Evolutionary conservation across 768 basidiomycete species (phyloP).

Genomic region (Leccinum broughii): DNA sequence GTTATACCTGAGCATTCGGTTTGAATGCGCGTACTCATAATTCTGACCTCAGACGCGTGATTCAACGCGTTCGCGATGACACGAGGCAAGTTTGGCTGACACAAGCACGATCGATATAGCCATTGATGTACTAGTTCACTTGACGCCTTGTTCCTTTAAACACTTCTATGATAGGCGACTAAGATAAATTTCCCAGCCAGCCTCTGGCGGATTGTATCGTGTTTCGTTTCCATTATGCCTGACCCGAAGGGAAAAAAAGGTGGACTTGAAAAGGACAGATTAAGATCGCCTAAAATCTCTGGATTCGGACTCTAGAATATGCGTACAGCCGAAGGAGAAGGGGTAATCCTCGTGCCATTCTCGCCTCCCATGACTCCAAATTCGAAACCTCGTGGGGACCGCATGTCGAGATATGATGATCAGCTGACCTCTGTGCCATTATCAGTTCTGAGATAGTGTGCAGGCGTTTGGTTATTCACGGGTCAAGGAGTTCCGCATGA

Average conservation of each 20-base stretch:
- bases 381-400: constrained; percentile 26
- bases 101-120: neutral
- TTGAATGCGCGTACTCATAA: constrained; percentile 13
- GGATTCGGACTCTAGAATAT: neutral
- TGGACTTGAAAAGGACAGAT: constrained; percentile 20
- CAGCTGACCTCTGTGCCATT: constrained; percentile 16
- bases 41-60: constrained; percentile 28
- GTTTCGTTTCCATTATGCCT: constrained; percentile 1
- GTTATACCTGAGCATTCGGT: constrained; percentile 2
- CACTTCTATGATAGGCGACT: constrained; percentile 1
- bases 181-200: neutral
- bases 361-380: constrained; percentile 11
- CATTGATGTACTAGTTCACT: constrained; percentile 6
- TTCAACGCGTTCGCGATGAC: constrained; percentile 10
- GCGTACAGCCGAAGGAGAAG: constrained; percentile 6
- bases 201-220: neutral
- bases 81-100: constrained; percentile 1
- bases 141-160: neutral
- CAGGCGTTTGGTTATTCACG: neutral
- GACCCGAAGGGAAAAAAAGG: neutral
- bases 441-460: constrained; percentile 8
- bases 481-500: constrained; percentile 9
- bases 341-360: constrained; percentile 12
- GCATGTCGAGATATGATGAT: constrained; percentile 25
- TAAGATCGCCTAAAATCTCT: neutral